Conservation (phyloP, 2,329 filamentous ascomycete species). For the Penicillium corylophilum region DNA sequence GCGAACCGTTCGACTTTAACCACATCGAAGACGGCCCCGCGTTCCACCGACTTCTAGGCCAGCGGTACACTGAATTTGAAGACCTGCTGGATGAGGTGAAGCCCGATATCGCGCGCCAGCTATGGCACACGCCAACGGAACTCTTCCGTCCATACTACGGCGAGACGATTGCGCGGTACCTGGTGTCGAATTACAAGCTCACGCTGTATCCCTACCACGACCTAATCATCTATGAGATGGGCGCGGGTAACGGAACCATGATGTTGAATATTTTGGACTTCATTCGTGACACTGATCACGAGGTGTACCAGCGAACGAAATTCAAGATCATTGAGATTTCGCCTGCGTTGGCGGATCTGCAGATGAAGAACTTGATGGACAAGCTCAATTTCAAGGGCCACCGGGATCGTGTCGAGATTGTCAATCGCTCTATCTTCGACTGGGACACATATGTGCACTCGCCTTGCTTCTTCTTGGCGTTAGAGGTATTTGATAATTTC, state of each 20-base stretch:
- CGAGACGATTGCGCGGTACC: constrained; percentile 92
- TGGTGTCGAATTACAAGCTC: constrained; percentile 93
- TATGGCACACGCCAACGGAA: constrained; percentile 98
- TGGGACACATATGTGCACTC: constrained; percentile 86
- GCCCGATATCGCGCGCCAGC: constrained; percentile 74
- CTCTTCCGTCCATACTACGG: constrained; percentile 96
- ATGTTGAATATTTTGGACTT: constrained; percentile 99
- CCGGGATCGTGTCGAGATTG: constrained; percentile 81
- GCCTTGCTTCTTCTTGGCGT: constrained; percentile 94
- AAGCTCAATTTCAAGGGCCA: constrained; percentile 72
- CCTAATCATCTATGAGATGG: constrained; percentile 98
- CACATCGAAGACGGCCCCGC: constrained; percentile 77
- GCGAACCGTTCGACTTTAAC: constrained; percentile 86
- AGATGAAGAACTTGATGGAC: constrained; percentile 67
- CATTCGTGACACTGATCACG: constrained; percentile 82
- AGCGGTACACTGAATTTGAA: constrained; percentile 86
- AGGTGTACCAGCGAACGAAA: constrained; percentile 89
- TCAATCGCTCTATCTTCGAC: constrained; percentile 93
- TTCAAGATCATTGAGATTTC: constrained; percentile 98
- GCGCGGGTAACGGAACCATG: constrained; percentile 91
- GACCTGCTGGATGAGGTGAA: constrained; percentile 74
- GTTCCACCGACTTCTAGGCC: constrained; percentile 74
- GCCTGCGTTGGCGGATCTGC: constrained; percentile 71
- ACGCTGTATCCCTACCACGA: constrained; percentile 94
- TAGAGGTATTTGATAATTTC: constrained; percentile 99